These are phyloP conservation scores for Aspergillus sergii DNA, from an alignment of 2,329 filamentous ascomycete genomes.

Conservation along the genomic window DNA sequence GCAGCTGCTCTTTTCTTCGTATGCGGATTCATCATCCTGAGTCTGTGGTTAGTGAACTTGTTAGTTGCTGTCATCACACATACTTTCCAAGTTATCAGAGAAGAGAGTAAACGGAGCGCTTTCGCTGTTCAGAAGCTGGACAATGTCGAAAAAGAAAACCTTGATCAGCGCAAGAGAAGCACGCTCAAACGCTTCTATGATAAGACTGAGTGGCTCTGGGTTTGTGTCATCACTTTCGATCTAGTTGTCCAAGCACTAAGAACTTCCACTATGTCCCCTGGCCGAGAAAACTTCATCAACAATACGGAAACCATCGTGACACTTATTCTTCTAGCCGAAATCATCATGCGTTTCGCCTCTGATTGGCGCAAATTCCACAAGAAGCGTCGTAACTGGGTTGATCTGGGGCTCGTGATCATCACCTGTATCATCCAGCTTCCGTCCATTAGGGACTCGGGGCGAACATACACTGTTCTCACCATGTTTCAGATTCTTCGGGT, in stretches of 20 bases:
- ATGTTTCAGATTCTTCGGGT: slow-evolving; percentile 90
- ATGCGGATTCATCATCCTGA: slow-evolving; percentile 80
- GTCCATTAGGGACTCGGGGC: slow-evolving; percentile 70
- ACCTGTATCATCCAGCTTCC: slow-evolving; percentile 87
- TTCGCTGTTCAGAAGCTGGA: slow-evolving; percentile 76
- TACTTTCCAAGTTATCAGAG: slow-evolving; percentile 95
- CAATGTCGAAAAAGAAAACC: slow-evolving; percentile 44
- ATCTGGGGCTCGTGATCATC: slow-evolving; percentile 76
- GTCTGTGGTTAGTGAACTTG: slow-evolving; percentile 94
- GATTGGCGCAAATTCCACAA: slow-evolving; percentile 82
- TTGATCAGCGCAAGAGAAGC: slow-evolving; percentile 34
- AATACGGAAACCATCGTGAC: slow-evolving; percentile 76
- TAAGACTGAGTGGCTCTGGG: slow-evolving; percentile 76
- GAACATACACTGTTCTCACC: slow-evolving; percentile 82
- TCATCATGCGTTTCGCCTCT: slow-evolving; percentile 72
- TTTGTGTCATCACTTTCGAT: slow-evolving; percentile 75
- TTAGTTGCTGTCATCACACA: slow-evolving; percentile 96
- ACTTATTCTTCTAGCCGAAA: slow-evolving; percentile 76
- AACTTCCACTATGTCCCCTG: slow-evolving; percentile 72
- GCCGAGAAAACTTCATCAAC: slow-evolving; percentile 67
- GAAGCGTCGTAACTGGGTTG: slow-evolving; percentile 74
- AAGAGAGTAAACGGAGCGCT: slow-evolving; percentile 91
- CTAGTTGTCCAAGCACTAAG: slow-evolving; percentile 77
- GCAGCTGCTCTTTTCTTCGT: slow-evolving; percentile 77
- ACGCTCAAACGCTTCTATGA: slow-evolving; percentile 72